Percentiles rank a stretch among this genome's conserved stretches.
Evolutionary conservation across 306 rosid genomes (phyloP).

Genomic region (Cicer pinnatifidum): DNA sequence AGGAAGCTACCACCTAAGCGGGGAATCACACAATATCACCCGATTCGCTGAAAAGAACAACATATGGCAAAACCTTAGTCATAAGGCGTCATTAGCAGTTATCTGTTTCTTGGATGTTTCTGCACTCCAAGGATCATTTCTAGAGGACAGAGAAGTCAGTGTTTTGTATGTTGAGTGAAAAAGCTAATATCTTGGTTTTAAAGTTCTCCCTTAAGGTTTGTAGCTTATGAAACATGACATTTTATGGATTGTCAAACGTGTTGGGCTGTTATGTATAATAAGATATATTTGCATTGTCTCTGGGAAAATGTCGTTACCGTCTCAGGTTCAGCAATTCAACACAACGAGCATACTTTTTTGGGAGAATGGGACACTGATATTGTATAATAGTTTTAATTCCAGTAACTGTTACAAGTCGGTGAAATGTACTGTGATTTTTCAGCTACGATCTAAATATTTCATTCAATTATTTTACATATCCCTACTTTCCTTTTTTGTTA

Average conservation of each 20-base stretch:
- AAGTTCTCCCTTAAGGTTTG: slow-evolving; percentile 46
- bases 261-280: slow-evolving; percentile 46
- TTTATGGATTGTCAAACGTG: slow-evolving; percentile 46
- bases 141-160: slow-evolving; percentile 48
- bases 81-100: slow-evolving; percentile 39
- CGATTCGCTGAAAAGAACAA: slow-evolving; percentile 53
- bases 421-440: slow-evolving; percentile 41
- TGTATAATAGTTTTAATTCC: slow-evolving; percentile 48
- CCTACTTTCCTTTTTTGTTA: slow-evolving; percentile 19
- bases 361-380: slow-evolving; percentile 42
- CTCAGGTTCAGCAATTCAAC: slow-evolving; percentile 38
- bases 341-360: slow-evolving; percentile 40
- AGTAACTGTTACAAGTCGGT: slow-evolving; percentile 40
- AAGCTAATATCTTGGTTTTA: slow-evolving; percentile 46
- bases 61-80: slow-evolving; percentile 39
- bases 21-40: slow-evolving; percentile 61
- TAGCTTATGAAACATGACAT: slow-evolving; percentile 44
- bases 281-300: slow-evolving; percentile 45
- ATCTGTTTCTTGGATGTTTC: slow-evolving; percentile 47
- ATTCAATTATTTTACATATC: slow-evolving; percentile 24
- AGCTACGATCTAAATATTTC: slow-evolving; percentile 6
- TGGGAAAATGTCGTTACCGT: slow-evolving; percentile 45
- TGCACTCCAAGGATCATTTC: slow-evolving; percentile 39
- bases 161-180: slow-evolving; percentile 46
- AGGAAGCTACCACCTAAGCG: slow-evolving; percentile 64